Percentiles rank a stretch among this genome's conserved stretches.
Conservation (phyloP, 2,329 filamentous ascomycete genomes). For the Penicillium sp. region DNA sequence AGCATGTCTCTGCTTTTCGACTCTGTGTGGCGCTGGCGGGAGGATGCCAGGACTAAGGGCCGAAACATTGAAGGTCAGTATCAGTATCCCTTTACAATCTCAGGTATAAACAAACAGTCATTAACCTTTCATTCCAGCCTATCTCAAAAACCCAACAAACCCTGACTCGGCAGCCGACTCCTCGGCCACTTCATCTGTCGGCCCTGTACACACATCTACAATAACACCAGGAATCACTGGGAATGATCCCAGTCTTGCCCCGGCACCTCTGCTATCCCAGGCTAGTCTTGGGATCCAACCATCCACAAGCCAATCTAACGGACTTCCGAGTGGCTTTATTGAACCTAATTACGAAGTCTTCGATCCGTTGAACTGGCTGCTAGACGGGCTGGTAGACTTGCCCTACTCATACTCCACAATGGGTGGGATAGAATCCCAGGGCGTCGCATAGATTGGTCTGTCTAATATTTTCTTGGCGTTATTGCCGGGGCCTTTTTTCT, state of each 20-base stretch:
- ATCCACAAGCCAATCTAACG: slow-evolving; percentile 21
- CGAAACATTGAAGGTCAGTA: slow-evolving; percentile 65
- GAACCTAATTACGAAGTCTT: slow-evolving; percentile 81
- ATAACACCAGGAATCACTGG: slow-evolving; percentile 38
- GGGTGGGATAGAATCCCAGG: slow-evolving; percentile 46
- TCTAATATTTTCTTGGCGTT: slow-evolving; percentile 4
- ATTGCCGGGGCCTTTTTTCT: background rate
- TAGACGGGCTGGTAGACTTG: slow-evolving; percentile 80
- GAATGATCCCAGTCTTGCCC: slow-evolving; percentile 46
- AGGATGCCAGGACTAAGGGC: slow-evolving; percentile 65
- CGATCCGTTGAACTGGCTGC: slow-evolving; percentile 88
- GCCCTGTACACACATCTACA: slow-evolving; percentile 38
- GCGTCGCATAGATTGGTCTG: slow-evolving; percentile 30
- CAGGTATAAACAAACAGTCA: slow-evolving; percentile 4
- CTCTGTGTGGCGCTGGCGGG: slow-evolving; percentile 65
- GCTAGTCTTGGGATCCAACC: slow-evolving; percentile 30
- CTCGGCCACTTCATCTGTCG: slow-evolving; percentile 61
- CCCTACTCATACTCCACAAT: slow-evolving; percentile 65
- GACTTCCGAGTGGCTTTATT: slow-evolving; percentile 53
- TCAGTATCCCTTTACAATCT: background rate
- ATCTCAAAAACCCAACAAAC: slow-evolving; percentile 81
- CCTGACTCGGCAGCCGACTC: slow-evolving; percentile 75
- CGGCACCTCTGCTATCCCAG: slow-evolving; percentile 35
- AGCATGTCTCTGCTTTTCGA: slow-evolving; percentile 67
- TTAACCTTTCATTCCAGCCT: slow-evolving; percentile 44